Evolutionary conservation across 306 rosid genomes (phyloP), one percentile per base, ranked within the genome.

Genomic region (Lagenaria siceraria): DNA sequence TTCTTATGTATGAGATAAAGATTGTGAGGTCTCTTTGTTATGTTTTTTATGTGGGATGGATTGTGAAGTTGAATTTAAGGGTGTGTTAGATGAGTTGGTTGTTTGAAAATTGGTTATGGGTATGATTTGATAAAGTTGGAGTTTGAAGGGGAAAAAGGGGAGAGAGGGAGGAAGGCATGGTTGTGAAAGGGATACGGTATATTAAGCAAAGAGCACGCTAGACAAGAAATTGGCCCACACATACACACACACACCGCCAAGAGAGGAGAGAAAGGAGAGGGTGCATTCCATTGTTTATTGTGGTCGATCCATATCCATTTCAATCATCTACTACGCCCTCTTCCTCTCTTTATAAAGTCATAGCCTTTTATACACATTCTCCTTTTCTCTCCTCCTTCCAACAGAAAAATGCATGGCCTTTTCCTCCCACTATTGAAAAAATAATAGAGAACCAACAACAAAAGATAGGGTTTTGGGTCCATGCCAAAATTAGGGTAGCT

Each of bases 181-280:
- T 6, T 12, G 31, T 42, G 49, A 24, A 71, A 18, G 76, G 76
- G 75, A 70, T 51, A 51, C 59, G 62, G 62, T 51, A 6, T 65
- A n/a, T 65, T 19, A 19, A 55, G 66, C 83, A 81, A 83, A 82
- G 76, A 89, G 96, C 97, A 89, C 89, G 98, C 97, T 86, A 88
- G 97, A 90, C 97, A 90, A 77, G 77, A 81, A 82, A 65, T 43
- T 89, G 98, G 83, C 90, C 98, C 98, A 93, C 96, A 49, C 81
- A 24, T 7, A 19, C 58, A 78, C 56, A 77, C 78, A 79, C 83
- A 80, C 80, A 80, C 74, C 52, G 51, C 51, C 70, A 35, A 62
- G 69, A 62, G 21, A 43, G 15, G 10, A 43, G 42, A 31, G 21
- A 62, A 59, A 15, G 14, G 17, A 24, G 18, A 59, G 18, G 35